These are phyloP conservation scores for Pinus albicaulis DNA, from an alignment of 75 land plant genomes.

Conservation along the genomic window DNA sequence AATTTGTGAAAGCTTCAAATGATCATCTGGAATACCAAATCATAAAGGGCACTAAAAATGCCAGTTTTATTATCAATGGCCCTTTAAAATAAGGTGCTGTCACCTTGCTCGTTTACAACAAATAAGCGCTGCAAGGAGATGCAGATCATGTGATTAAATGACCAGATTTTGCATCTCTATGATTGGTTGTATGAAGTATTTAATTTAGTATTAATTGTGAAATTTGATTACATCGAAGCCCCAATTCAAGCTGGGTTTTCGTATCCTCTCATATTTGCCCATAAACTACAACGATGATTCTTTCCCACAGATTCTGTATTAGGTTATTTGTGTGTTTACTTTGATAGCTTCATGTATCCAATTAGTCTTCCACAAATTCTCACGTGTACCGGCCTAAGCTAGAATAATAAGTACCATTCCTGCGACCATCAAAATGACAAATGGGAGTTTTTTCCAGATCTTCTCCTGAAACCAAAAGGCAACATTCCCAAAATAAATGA, in stretches of 20 bases:
- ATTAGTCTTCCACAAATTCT: constrained; percentile 7
- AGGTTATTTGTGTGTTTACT: neutral
- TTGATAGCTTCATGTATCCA: neutral
- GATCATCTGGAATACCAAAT: neutral
- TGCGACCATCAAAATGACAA: constrained; percentile 31
- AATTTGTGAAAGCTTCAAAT: neutral
- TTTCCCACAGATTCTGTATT: neutral
- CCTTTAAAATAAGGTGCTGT: neutral
- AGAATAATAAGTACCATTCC: constrained; percentile 33
- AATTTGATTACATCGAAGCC: neutral
- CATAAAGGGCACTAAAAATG: neutral
- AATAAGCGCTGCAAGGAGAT: neutral
- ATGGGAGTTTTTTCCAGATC: constrained; percentile 37
- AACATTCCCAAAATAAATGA: constrained; percentile 6
- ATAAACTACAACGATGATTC: neutral
- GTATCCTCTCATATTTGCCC: neutral
- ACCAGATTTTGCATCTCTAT: constrained; percentile 1
- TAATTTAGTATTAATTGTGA: neutral
- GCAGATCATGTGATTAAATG: neutral
- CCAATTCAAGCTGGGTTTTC: neutral
- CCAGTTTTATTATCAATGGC: neutral
- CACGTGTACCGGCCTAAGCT: constrained; percentile 2
- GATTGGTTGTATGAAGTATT: neutral
- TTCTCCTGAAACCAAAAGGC: constrained; percentile 27
- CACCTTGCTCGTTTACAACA: neutral